Conservation (phyloP, 768 basidiomycete genomes). For the Boletus fagicola region DNA sequence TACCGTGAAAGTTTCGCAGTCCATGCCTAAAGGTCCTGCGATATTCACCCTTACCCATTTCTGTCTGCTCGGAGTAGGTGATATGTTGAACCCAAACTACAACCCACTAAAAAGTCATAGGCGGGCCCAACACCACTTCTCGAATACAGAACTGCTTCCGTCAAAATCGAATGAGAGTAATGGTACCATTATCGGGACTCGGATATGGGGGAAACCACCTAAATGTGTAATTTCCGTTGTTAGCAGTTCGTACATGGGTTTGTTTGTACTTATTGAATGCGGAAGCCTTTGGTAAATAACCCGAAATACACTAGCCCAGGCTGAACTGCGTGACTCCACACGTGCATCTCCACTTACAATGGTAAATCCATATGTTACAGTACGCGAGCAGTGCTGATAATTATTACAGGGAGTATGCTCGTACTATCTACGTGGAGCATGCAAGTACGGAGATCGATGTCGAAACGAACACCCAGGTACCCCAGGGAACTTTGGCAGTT, state of each 20-base stretch:
- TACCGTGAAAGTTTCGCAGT: not conserved
- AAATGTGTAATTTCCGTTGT: not conserved
- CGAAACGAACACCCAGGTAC: conserved; percentile 61
- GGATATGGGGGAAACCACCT: not conserved
- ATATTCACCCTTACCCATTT: not conserved
- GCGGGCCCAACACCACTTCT: not conserved
- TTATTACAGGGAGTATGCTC: conserved; percentile 52
- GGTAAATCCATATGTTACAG: conserved; percentile 5
- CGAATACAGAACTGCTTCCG: not conserved
- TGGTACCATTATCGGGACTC: not conserved
- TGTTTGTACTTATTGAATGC: conserved; percentile 21
- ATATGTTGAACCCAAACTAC: not conserved
- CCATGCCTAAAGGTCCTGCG: not conserved
- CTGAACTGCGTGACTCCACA: not conserved
- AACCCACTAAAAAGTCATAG: not conserved
- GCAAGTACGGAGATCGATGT: conserved; percentile 65
- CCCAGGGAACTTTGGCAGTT: conserved; percentile 49
- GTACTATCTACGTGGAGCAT: conserved; percentile 61
- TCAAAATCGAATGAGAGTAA: not conserved
- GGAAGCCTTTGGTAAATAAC: conserved; percentile 13
- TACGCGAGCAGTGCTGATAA: not conserved
- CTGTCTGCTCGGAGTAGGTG: not conserved
- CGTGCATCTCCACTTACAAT: conserved; percentile 6
- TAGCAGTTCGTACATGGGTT: not conserved
- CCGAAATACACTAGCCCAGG: not conserved